These are phyloP conservation scores for Arctium minus DNA, from an alignment of 129 eudicot species.

Conservation along the genomic window DNA sequence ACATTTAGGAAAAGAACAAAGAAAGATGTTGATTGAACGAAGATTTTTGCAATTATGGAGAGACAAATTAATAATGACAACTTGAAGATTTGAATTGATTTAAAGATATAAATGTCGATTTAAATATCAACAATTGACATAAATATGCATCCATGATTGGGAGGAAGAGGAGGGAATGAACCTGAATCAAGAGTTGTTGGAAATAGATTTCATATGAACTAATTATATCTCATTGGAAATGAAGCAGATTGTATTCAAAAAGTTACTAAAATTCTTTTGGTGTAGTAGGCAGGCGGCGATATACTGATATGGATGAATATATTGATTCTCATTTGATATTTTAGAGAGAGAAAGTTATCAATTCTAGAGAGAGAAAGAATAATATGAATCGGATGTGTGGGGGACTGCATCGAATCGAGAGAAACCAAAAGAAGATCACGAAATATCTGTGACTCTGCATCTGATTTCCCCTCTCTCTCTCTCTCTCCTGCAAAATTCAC, in stretches of 20 bases:
- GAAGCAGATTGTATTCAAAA: slow-evolving; percentile 9
- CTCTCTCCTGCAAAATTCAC: background rate
- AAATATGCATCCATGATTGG: background rate
- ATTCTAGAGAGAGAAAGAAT: slow-evolving; percentile 25
- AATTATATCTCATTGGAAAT: slow-evolving; percentile 13
- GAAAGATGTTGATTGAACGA: background rate
- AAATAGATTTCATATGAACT: slow-evolving; percentile 12
- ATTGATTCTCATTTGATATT: slow-evolving; percentile 12
- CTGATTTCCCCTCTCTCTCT: slow-evolving; percentile 30
- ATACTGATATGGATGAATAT: slow-evolving; percentile 16
- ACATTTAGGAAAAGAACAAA: background rate
- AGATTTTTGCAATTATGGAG: slow-evolving; percentile 13
- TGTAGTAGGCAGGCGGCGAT: background rate
- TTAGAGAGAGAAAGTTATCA: slow-evolving; percentile 1
- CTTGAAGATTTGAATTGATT: slow-evolving; percentile 12
- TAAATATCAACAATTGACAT: background rate
- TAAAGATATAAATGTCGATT: slow-evolving; percentile 4
- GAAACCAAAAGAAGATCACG: slow-evolving; percentile 64
- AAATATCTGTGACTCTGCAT: slow-evolving; percentile 60
- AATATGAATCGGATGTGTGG: slow-evolving; percentile 19
- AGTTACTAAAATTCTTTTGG: slow-evolving; percentile 10
- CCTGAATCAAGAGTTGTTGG: slow-evolving; percentile 31
- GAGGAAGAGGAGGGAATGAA: slow-evolving; percentile 14
- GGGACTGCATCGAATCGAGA: slow-evolving; percentile 53
- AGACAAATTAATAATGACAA: slow-evolving; percentile 13